Evolutionary conservation across 306 rosid genomes (phyloP).

Genomic region (Fagus crenata): DNA sequence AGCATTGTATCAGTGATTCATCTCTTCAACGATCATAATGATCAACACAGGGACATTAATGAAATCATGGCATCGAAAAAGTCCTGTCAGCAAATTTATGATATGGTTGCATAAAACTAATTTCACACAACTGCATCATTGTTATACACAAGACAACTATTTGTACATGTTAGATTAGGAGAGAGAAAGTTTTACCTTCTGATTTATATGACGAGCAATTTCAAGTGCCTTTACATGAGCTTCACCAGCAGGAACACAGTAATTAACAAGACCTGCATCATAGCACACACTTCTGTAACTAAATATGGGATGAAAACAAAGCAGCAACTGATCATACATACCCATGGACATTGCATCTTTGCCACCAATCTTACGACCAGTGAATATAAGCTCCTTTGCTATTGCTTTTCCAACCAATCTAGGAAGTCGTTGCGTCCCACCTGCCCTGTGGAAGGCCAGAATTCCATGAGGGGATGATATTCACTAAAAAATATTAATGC

Average conservation of each 20-base stretch:
- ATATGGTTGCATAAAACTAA: background rate
- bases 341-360: constrained; percentile 79
- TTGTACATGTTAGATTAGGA: constrained; percentile 10
- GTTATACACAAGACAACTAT: background rate
- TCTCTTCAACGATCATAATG: background rate
- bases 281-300: constrained; percentile 24
- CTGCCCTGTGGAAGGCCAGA: constrained; percentile 65
- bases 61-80: background rate
- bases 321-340: constrained; percentile 25
- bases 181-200: constrained; percentile 53
- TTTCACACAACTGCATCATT: background rate
- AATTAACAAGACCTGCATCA: constrained; percentile 75
- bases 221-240: constrained; percentile 76
- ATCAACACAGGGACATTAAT: background rate
- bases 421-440: constrained; percentile 89
- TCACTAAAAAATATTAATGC: background rate
- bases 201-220: constrained; percentile 69
- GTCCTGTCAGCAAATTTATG: background rate
- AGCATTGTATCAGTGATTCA: background rate
- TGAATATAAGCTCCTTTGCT: constrained; percentile 84
- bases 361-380: constrained; percentile 72
- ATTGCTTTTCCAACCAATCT: constrained; percentile 77
- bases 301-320: background rate
- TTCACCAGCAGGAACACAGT: constrained; percentile 79
- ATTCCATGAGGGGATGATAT: constrained; percentile 25